phyloP scores from a whole-genome alignment of 306 rosid species.

The Rubus parviflorus region DNA sequence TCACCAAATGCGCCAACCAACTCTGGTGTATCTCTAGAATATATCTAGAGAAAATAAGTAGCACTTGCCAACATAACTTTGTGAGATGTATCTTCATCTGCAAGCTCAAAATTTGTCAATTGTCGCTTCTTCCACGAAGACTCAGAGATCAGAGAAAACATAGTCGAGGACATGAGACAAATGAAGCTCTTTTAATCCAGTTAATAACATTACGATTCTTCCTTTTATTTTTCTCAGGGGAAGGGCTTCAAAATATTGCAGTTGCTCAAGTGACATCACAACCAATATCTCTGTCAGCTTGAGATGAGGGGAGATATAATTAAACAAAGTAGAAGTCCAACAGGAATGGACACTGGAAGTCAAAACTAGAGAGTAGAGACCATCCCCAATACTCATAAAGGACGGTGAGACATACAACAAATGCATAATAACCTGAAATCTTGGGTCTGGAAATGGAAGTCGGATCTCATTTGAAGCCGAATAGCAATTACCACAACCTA shows the following conservation, averaged over 20 bases:
- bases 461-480: slow-evolving; percentile 13
- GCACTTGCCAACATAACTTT: slow-evolving; percentile 26
- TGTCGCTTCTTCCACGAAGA: slow-evolving; percentile 32
- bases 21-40: slow-evolving; percentile 29
- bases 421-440: slow-evolving; percentile 24
- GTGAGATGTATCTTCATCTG: slow-evolving; percentile 34
- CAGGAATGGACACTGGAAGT: slow-evolving; percentile 20
- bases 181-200: slow-evolving; percentile 22
- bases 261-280: slow-evolving; percentile 49
- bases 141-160: slow-evolving; percentile 25
- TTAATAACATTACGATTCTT: slow-evolving; percentile 22
- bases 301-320: slow-evolving; percentile 37
- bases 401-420: slow-evolving; percentile 22
- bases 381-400: slow-evolving; percentile 18
- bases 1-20: slow-evolving; percentile 37
- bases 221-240: not conserved
- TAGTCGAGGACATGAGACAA: slow-evolving; percentile 29
- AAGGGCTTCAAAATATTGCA: slow-evolving; percentile 26
- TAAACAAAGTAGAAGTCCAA: slow-evolving; percentile 33
- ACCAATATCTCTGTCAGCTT: slow-evolving; percentile 42
- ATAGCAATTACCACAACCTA: slow-evolving; percentile 34
- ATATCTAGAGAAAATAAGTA: slow-evolving; percentile 17
- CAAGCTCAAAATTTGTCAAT: slow-evolving; percentile 40
- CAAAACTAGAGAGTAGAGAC: slow-evolving; percentile 18
- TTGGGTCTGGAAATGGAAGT: slow-evolving; percentile 40